Conservation (phyloP, 2,329 filamentous ascomycete species). For the Dactylellina haptotyla region DNA sequence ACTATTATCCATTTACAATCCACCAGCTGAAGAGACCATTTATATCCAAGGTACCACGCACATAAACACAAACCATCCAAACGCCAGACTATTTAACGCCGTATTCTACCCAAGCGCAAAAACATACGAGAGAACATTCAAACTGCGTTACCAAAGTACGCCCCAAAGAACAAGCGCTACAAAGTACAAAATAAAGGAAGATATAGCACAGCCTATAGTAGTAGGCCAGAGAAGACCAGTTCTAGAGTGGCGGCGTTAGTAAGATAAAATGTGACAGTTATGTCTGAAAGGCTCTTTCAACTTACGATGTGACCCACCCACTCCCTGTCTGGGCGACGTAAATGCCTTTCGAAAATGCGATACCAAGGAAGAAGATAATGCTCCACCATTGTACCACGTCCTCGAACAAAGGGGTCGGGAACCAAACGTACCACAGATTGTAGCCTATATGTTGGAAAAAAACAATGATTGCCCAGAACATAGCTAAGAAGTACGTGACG, state of each 20-base stretch:
- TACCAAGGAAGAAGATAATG: slow-evolving; percentile 38
- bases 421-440: slow-evolving; percentile 48
- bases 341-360: slow-evolving; percentile 42
- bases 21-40: too few species aligned
- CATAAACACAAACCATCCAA: neutral
- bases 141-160: slow-evolving; percentile 31
- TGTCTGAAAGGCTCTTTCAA: neutral
- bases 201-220: slow-evolving; percentile 26
- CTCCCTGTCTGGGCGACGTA: slow-evolving; percentile 27
- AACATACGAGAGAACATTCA: neutral
- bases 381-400: slow-evolving; percentile 40
- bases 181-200: slow-evolving; percentile 49
- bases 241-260: slow-evolving; percentile 15
- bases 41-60: neutral
- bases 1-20: too few species aligned
- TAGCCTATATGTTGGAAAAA: slow-evolving; percentile 46
- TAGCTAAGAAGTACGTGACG: slow-evolving; percentile 24
- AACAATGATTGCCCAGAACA: slow-evolving; percentile 29
- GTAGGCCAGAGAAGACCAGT: slow-evolving; percentile 36
- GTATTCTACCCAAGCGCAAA: neutral
- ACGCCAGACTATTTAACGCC: neutral
- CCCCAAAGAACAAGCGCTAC: slow-evolving; percentile 48
- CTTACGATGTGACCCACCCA: slow-evolving; percentile 43
- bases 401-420: slow-evolving; percentile 40
- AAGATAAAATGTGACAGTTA: neutral